A percentile compares a stretch with the other conserved stretches of the same genome.
Conservation (phyloP, 2,329 filamentous ascomycete genomes). For the Ilyonectria destructans region DNA sequence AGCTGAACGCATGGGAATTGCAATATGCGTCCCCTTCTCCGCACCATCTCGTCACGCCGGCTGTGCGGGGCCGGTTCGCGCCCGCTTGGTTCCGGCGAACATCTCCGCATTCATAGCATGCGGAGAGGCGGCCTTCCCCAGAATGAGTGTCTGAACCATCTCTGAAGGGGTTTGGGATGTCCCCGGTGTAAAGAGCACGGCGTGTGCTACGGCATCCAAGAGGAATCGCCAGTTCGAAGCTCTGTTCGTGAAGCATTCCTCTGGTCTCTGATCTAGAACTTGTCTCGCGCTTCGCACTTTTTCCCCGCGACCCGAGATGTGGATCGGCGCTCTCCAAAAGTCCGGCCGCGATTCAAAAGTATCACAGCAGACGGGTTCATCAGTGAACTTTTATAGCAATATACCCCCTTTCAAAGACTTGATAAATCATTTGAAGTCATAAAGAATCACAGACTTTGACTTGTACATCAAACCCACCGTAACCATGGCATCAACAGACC, state of each 20-base stretch:
- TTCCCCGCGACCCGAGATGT: slow-evolving; percentile 21
- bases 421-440: not conserved
- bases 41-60: not conserved
- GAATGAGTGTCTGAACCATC: not conserved
- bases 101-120: not conserved
- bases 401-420: not conserved
- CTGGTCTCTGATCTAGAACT: not conserved
- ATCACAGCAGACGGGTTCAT: too few species aligned
- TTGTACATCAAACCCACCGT: not conserved
- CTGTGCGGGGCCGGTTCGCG: slow-evolving; percentile 16
- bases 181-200: not conserved
- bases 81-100: not conserved
- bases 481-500: slow-evolving; percentile 20
- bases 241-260: not conserved
- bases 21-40: slow-evolving; percentile 12
- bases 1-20: slow-evolving; percentile 10
- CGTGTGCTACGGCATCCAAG: not conserved
- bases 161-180: not conserved
- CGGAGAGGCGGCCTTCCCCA: not conserved
- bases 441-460: not conserved
- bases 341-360: slow-evolving; percentile 22
- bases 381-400: not conserved
- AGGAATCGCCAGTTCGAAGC: not conserved
- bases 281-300: slow-evolving; percentile 12
- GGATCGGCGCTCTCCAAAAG: slow-evolving; percentile 16